Evolutionary conservation across 352 stramenopile species (phyloP).

Genomic region (Globisporangium mamillatum): DNA sequence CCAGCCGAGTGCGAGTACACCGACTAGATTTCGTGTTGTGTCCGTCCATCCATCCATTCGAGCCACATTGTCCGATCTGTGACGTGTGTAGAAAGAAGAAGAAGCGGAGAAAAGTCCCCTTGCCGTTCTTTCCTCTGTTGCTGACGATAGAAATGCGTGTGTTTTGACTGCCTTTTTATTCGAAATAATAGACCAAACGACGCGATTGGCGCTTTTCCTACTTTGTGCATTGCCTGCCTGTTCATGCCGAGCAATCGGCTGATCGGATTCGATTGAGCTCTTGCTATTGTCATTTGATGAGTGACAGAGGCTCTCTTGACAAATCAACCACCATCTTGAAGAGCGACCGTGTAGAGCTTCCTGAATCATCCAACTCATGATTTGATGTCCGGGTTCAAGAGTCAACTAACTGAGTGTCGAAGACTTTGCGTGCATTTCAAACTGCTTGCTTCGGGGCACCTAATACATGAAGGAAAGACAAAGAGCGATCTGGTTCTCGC

Average conservation of each 20-base stretch:
- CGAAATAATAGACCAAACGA: conserved; percentile 18
- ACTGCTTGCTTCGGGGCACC: no score
- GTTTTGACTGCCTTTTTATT: neutral
- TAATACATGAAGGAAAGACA: no score
- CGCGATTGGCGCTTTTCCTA: conserved; percentile 16
- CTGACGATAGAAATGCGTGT: neutral
- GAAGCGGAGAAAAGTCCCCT: conserved; percentile 23
- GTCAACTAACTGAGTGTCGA: no score
- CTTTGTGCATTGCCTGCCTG: neutral
- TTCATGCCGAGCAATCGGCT: neutral
- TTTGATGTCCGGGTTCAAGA: no score
- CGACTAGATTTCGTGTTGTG: conserved; percentile 37
- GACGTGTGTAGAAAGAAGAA: neutral
- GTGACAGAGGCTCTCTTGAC: no score
- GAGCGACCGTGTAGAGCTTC: no score
- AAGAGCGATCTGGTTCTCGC: no score
- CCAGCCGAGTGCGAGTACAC: conserved; percentile 90
- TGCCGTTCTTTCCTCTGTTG: conserved; percentile 18
- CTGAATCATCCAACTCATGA: no score
- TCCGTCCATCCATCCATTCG: neutral
- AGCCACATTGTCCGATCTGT: neutral
- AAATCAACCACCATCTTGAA: no score
- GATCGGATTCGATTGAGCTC: neutral
- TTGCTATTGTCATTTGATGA: neutral
- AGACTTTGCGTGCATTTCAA: no score